Evolutionary conservation across 495 filamentous ascomycete genomes (phyloP), one percentile per base, ranked within the genome.

Genomic region (Elaphomyces granulatus): DNA sequence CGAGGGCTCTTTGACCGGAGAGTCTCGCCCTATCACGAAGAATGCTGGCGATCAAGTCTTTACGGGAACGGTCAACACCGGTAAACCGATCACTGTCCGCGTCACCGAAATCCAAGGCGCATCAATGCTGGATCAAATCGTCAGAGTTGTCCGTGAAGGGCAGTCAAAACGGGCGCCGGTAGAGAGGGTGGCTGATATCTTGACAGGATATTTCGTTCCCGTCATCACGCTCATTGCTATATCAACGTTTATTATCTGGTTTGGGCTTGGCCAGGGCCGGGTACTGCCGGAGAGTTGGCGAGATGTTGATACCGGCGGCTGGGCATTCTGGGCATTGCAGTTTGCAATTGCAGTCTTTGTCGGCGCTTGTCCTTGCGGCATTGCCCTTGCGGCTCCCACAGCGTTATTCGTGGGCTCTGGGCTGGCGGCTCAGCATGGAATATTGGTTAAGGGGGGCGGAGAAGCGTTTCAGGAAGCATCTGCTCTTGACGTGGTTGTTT

Each of bases 331-430:
- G 74, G 81, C 83, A 14, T 63, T 96, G 28, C 77, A 88, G 37
- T 96, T 96, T 52, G 83, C 88, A 0, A 94, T 95, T 45, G 76
- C 90, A 3, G 88, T 94, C 2, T 95, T 95, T 58, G 84, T 96
- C 26, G 79, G 94, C 28, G 88, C 88, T 4, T 96, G 88, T 55
- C 88, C 88, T 10, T 96, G 88, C 47, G 90, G 88, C 15, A 73
- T 96, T 34, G 88, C 80, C 2, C 77, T 96, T 19, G 88, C 88
- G 41, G 86, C 90, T 2, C 88, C 88, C n/a, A 95, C 90, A 0
- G 88, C 88, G 2, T 71, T 96, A 20, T 93, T 92, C 51, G 90
- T 95, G 21, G 90, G 88, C 4, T 75, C 83, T 37, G 88, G 86
- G 0, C 56, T 96, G 2, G 88, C 90, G 9, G 88, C 88, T 2